These are phyloP conservation scores for Dryas octopetala DNA, from an alignment of 306 rosid genomes.

Conservation along the genomic window DNA sequence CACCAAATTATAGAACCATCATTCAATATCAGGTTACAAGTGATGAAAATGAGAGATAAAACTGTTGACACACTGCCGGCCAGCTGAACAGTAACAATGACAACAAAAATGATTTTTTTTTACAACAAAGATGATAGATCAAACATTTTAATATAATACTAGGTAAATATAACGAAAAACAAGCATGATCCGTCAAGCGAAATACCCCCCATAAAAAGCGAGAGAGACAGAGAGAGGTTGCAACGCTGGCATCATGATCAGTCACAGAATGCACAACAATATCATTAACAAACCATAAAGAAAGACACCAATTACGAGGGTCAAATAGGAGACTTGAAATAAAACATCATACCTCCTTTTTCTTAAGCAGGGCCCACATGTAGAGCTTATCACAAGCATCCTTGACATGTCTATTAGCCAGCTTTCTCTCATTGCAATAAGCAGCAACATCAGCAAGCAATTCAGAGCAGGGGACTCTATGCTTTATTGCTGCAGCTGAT, in stretches of 20 bases:
- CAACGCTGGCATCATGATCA: not conserved
- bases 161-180: not conserved
- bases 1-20: not conserved
- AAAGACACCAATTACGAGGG: not conserved
- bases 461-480: slow-evolving; percentile 53
- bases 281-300: not conserved
- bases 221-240: too few species aligned
- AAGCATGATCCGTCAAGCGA: not conserved
- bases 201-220: too few species aligned
- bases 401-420: slow-evolving; percentile 66
- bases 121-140: too few species aligned
- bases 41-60: not conserved
- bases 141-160: too few species aligned
- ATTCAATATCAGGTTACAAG: not conserved
- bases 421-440: slow-evolving; percentile 72
- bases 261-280: not conserved
- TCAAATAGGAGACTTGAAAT: not conserved
- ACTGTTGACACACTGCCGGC: not conserved
- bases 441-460: slow-evolving; percentile 59
- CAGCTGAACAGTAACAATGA: not conserved
- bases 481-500: slow-evolving; percentile 64
- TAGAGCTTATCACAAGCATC: slow-evolving; percentile 82
- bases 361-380: slow-evolving; percentile 75
- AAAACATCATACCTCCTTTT: slow-evolving; percentile 50
- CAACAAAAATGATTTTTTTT: too few species aligned